Evolutionary conservation across 768 basidiomycete genomes (phyloP), one percentile per base, ranked within the genome.

Genomic region (Tricholoma sp.): DNA sequence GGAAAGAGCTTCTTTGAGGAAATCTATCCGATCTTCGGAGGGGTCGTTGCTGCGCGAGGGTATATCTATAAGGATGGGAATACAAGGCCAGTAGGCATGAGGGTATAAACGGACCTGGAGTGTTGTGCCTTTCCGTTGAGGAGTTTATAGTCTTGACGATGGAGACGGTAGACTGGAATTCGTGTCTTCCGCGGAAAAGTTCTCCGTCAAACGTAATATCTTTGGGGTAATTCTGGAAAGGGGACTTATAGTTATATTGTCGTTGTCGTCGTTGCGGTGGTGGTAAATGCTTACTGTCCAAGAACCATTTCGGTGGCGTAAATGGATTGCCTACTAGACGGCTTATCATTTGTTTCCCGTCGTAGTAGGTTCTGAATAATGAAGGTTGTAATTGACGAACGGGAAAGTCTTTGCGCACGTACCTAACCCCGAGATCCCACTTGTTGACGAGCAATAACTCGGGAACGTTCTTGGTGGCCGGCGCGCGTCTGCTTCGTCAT

Each of bases 321-420:
- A 83, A 85, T 0, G 77, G 73, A 63, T 84, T 85, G 24, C 83
- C 83, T n/a, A n/a, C n/a, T 1, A 83, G 70, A n/a, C 83, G 77
- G 63, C 80, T 82, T 50, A 77, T 70, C 69, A 85, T 78, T 19
- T 66, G 66, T 54, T 75, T 75, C 5, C 82, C 83, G 60, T 83
- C 79, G 59, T 78, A 84, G 61, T 75, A 83, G 0, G 82, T 79
- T 29, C 83, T 82, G 50, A 43, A 46, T 11, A 62, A 41, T 24
- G 10, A 22, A 11, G 50, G 24, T 51, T 29, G 51, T n/a, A n/a
- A n/a, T n/a, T n/a, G n/a, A n/a, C n/a, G n/a, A n/a, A n/a, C n/a
- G n/a, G n/a, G n/a, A n/a, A n/a, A n/a, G n/a, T n/a, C n/a, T n/a
- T n/a, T n/a, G n/a, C n/a, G n/a, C n/a, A n/a, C n/a, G n/a, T n/a